Base-by-base conservation (phyloP, 1,139 yeast genomes). In the Suhomyces taliae region DNA sequence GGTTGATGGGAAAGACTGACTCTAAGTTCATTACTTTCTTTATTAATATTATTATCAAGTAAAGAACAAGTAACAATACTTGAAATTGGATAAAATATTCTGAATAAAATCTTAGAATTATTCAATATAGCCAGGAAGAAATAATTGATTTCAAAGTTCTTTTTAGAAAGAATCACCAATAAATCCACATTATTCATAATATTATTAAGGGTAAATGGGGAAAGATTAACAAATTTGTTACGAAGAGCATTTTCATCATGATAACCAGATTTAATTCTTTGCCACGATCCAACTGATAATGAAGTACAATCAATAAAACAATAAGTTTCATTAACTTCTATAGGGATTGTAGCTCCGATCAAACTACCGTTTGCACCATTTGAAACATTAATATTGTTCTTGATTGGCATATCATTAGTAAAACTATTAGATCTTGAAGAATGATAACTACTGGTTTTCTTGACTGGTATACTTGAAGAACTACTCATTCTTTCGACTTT, bases 201-300 rank as follows among this genome's bases (percentile, higher is more conserved):
- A 40, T 70, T 74, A 57, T 83, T 81, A 46, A 87, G 67, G 8
- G 85, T 76, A 50, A 76, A 76, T 2, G 95, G 95, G 0, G 90
- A 82, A 36, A 87, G 65, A 56, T 86, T 86, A 24, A 78, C 71
- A 46, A 85, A 67, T 44, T 73, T 74, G 43, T 68, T 67, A 37
- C 74, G 65, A 44, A 79, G 69, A 55, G 54, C 61, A 52, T 43
- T 67, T 61, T 68, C 72, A 42, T 72, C 67, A 48, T 82, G 69
- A 48, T 72, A 70, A 0, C 91, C 93, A 36, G 85, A 76, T 60
- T 82, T 82, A 53, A 85, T 77, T 53, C 95, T 68, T 62, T 86
- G 90, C 95, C 95, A 87, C 39, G 84, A 76, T 0, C 93, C 93
- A 27, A 87, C 90, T 2, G 86, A 79, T 19, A 86, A 71, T 26